Base-by-base conservation (phyloP, 345 rosid species). In the Microthlaspi erraticum region DNA sequence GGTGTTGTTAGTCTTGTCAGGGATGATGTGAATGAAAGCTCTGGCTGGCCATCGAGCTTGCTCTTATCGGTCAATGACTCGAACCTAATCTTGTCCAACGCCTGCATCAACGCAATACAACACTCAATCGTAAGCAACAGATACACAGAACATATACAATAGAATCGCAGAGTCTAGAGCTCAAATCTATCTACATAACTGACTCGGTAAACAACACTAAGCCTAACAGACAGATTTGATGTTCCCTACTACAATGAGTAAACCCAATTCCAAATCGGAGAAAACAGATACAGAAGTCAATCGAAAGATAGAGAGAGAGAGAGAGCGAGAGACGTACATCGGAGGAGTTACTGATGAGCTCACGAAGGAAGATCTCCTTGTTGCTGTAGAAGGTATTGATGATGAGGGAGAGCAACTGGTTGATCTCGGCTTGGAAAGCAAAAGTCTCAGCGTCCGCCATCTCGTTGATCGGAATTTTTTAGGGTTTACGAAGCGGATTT, bases 341-440 rank as follows among this genome's bases (percentile, higher is more conserved):
- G 13, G 52, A 48, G 12, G 52, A 48, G 29, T 48, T 48, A 10
- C 52, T 48, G 52, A 48, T 48, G 52, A 48, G 52, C 8, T 48
- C 52, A 48, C 52, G 52, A n/a, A 48, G 52, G 29, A 48, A 48
- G 29, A 48, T 48, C 52, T 48, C 52, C 8, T 48, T 48, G 49
- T 44, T 44, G 19, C 49, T 44, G 49, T 42, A 42, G 7, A 39
- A 39, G 44, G 44, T 39, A 39, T 46, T 46, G 51, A 46, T 46
- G 10, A 46, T 46, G 16, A 46, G 14, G 23, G 16, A 11, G 14
- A 46, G 51, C 10, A 46, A 7, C 2, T 46, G 51, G 11, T 46
- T 46, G 10, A 46, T 46, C 51, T 46, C 51, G 5, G 46, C 46
- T n/a, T 39, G 44, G 44, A 39, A 39, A 12, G 44, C 44, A 12